Evolutionary conservation across 805 yeast species (phyloP).

Genomic region (Henningerozyma blattae): DNA sequence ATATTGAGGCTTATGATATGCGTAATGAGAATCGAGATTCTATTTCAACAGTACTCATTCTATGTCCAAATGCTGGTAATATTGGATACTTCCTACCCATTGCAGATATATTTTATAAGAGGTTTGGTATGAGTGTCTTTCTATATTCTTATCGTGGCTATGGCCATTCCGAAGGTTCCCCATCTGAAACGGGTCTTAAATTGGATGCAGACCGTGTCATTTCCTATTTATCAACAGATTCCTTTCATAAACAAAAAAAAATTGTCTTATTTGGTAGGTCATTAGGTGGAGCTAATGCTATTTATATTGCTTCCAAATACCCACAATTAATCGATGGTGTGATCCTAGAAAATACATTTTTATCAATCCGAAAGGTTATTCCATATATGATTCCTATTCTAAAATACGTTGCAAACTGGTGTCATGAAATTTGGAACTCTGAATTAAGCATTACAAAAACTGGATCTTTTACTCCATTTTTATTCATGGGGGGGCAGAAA

Average conservation of each 20-base stretch:
- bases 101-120: conserved; percentile 51
- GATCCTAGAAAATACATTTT: conserved; percentile 77
- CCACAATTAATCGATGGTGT: conserved; percentile 43
- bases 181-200: conserved; percentile 72
- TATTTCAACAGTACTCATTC: conserved; percentile 55
- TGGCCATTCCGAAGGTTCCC: conserved; percentile 64
- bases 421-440: conserved; percentile 76
- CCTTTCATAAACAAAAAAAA: conserved; percentile 34
- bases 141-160: conserved; percentile 86
- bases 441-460: conserved; percentile 44
- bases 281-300: conserved; percentile 89
- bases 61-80: conserved; percentile 93
- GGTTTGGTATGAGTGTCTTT: conserved; percentile 62
- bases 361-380: conserved; percentile 59
- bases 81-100: conserved; percentile 84
- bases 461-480: conserved; percentile 44
- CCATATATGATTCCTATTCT: conserved; percentile 66
- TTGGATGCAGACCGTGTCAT: conserved; percentile 67
- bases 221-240: conserved; percentile 40
- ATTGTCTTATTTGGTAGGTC: conserved; percentile 76
- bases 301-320: conserved; percentile 59
- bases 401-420: conserved; percentile 40
- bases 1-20: conserved; percentile 47
- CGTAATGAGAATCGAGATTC: conserved; percentile 23
- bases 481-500: conserved; percentile 56